These are phyloP conservation scores for Pistacia atlantica DNA, from an alignment of 345 rosid genomes.

Conservation along the genomic window DNA sequence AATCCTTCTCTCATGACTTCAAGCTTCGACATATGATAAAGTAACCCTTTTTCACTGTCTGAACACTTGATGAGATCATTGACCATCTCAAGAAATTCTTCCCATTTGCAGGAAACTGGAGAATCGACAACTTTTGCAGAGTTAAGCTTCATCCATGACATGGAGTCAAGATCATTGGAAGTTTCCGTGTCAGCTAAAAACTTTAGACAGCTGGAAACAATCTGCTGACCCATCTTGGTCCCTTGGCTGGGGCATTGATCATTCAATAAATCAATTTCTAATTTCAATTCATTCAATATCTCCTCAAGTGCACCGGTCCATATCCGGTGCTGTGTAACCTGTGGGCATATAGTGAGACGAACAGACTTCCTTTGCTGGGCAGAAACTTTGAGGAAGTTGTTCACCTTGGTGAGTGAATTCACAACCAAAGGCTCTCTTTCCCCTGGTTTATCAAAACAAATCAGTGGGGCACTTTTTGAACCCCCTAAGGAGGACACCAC, in stretches of 20 bases:
- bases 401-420: conserved; percentile 56
- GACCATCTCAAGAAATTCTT: conserved; percentile 77
- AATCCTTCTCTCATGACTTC: conserved; percentile 86
- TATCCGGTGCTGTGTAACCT: conserved; percentile 71
- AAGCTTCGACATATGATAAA: conserved; percentile 60
- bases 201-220: conserved; percentile 54
- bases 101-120: conserved; percentile 47
- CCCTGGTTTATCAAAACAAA: conserved; percentile 32
- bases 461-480: conserved; percentile 24
- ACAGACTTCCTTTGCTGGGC: conserved; percentile 69
- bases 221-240: conserved; percentile 58
- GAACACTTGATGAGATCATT: conserved; percentile 61
- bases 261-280: conserved; percentile 51
- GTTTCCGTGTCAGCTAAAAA: conserved; percentile 43
- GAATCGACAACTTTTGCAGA: conserved; percentile 41
- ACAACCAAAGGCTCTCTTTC: conserved; percentile 50
- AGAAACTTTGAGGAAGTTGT: conserved; percentile 56
- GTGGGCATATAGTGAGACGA: conserved; percentile 55
- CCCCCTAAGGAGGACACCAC: conserved; percentile 11
- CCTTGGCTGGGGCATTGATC: conserved; percentile 36
- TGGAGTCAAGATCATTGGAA: conserved; percentile 43
- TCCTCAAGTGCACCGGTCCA: conserved; percentile 69
- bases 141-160: conserved; percentile 70
- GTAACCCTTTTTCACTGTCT: conserved; percentile 36
- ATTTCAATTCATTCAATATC: conserved; percentile 49